Percentiles rank a stretch among this genome's conserved stretches.
Evolutionary conservation across 768 basidiomycete genomes (phyloP).

Genomic region (Tremella mesenterica): DNA sequence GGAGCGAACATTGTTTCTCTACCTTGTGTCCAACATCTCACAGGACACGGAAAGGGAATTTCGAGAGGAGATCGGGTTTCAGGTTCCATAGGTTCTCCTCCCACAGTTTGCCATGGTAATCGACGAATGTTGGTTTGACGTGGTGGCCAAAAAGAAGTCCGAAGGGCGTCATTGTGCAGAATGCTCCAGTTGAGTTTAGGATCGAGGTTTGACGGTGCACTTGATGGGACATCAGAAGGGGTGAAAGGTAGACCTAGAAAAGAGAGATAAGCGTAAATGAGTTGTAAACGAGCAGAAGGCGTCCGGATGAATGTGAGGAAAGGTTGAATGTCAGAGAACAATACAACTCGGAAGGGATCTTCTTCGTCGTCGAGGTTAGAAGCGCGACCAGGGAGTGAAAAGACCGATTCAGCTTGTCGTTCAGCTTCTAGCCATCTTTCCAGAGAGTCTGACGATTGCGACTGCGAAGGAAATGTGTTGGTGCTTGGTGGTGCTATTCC

Average conservation of each 20-base stretch:
- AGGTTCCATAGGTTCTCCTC: constrained; percentile 43
- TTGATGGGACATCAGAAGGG: constrained; percentile 42
- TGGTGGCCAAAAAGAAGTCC: constrained; percentile 25
- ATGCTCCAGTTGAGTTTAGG: constrained; percentile 36
- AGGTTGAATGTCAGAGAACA: constrained; percentile 44
- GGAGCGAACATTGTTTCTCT: constrained; percentile 26
- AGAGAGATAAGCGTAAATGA: constrained; percentile 44
- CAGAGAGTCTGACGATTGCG: constrained; percentile 25
- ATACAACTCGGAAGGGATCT: constrained; percentile 45
- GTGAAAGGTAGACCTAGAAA: constrained; percentile 45
- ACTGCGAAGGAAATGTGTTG: background rate
- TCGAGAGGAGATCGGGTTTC: constrained; percentile 20
- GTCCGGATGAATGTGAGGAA: constrained; percentile 43
- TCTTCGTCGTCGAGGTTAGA: constrained; percentile 40
- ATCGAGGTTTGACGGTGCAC: constrained; percentile 38
- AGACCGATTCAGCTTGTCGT: constrained; percentile 5
- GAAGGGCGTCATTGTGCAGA: constrained; percentile 8
- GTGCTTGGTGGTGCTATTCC: background rate
- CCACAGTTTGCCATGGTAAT: constrained; percentile 32
- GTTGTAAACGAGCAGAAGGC: constrained; percentile 36
- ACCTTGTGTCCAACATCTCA: constrained; percentile 29
- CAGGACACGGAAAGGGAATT: constrained; percentile 33
- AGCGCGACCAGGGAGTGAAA: constrained; percentile 24
- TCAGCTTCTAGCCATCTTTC: constrained; percentile 41
- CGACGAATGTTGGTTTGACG: background rate